Evolutionary conservation across 83 land plant species (phyloP).

Genomic region (Isoetes engelmannii): DNA sequence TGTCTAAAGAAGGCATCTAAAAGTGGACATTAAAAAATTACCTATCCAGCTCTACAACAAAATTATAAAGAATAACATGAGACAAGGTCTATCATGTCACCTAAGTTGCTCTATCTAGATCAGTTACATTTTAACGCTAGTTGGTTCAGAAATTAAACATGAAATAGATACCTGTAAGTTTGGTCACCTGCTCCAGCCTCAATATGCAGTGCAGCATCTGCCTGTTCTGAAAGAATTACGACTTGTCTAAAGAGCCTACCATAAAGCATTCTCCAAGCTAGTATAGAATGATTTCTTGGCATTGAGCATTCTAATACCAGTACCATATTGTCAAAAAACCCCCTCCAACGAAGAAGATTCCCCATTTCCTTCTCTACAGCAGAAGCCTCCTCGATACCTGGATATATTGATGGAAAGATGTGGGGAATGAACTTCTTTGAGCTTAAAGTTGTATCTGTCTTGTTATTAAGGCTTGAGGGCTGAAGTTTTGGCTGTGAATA

Average conservation of each 20-base stretch:
- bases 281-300: not conserved
- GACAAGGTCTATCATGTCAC: too few relatives aligned
- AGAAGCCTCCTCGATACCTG: slow-evolving; percentile 3
- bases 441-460: not conserved
- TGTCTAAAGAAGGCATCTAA: too few relatives aligned
- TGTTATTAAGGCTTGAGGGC: not conserved
- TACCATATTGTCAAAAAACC: slow-evolving; percentile 9
- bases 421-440: slow-evolving; percentile 6
- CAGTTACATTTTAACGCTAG: too few relatives aligned
- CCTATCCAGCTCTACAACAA: too few relatives aligned
- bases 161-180: slow-evolving; percentile 8
- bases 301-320: slow-evolving; percentile 3
- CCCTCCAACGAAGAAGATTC: slow-evolving; percentile 7
- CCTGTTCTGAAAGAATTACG: slow-evolving; percentile 1
- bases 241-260: slow-evolving; percentile 12
- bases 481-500: slow-evolving; percentile 2
- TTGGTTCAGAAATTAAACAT: not conserved
- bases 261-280: slow-evolving; percentile 7
- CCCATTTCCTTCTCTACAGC: slow-evolving; percentile 15
- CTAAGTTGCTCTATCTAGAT: too few relatives aligned
- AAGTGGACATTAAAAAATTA: too few relatives aligned
- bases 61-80: too few relatives aligned
- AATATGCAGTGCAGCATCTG: not conserved
- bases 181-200: slow-evolving; percentile 8
- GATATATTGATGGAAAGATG: not conserved